A percentile compares a stretch with the other conserved stretches of the same genome.
Evolutionary conservation across 2,329 filamentous ascomycete genomes (phyloP).

Genomic region (Metarhizium robertsii): DNA sequence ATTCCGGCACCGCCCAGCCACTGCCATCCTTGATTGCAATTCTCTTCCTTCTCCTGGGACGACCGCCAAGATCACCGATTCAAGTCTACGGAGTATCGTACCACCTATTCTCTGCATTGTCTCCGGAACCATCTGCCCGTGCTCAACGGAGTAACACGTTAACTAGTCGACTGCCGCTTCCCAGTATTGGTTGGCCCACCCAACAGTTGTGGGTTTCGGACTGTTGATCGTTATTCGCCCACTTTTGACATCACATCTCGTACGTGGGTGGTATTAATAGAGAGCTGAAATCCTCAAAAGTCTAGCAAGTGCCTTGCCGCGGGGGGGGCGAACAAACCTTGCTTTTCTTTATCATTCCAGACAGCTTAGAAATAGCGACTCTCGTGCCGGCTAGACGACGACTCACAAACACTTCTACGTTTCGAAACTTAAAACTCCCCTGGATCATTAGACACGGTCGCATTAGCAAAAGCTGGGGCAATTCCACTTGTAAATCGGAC

Average conservation of each 20-base stretch:
- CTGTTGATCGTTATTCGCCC: not conserved
- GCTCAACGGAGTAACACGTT: not conserved
- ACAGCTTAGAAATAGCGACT: not conserved
- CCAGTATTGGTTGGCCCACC: not conserved
- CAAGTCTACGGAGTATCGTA: not conserved
- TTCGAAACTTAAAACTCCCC: too few relatives aligned
- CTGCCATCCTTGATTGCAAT: not conserved
- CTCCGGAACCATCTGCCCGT: not conserved
- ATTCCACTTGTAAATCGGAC: not conserved
- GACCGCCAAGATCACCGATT: not conserved
- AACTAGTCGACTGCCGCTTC: not conserved
- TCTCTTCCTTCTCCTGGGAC: not conserved
- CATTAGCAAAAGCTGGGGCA: not conserved
- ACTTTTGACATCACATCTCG: not conserved
- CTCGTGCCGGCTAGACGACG: not conserved
- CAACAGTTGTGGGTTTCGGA: conserved; percentile 1
- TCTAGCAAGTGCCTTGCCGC: not conserved
- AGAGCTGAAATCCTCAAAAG: not conserved
- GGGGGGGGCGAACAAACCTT: not conserved
- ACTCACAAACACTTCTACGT: not conserved
- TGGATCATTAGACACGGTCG: not conserved
- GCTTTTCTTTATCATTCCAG: not conserved
- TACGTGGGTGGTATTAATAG: not conserved
- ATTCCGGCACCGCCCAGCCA: not conserved
- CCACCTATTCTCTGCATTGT: not conserved